Evolutionary conservation across 441 rosid genomes (phyloP).

Genomic region (Macaranga tanarius): DNA sequence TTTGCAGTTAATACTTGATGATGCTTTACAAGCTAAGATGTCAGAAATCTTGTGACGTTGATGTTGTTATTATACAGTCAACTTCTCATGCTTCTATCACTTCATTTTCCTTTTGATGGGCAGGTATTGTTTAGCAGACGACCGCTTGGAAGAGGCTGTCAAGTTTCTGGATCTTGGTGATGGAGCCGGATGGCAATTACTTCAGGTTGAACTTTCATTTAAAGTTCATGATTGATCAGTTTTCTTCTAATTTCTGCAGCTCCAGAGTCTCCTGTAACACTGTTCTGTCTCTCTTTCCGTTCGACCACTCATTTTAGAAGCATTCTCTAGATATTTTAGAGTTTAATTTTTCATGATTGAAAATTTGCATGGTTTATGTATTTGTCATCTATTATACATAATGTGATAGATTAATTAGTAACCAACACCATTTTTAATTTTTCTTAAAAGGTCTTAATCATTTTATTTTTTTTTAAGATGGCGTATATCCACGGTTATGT

Average conservation of each 20-base stretch:
- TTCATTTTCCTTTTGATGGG: not conserved
- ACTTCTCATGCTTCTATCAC: not conserved
- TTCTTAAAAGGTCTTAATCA: no score
- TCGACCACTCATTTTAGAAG: no score
- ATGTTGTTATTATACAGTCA: not conserved
- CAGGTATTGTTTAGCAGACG: slow-evolving; percentile 95
- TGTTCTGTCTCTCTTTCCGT: no score
- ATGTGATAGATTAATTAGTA: no score
- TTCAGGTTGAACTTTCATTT: slow-evolving; percentile 57
- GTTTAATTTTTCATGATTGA: no score
- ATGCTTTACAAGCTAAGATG: not conserved
- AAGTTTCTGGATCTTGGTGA: slow-evolving; percentile 77
- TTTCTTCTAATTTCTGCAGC: not conserved
- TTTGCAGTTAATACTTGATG: not conserved
- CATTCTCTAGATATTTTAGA: no score
- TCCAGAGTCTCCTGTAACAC: not conserved
- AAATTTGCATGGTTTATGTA: not conserved
- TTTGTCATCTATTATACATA: not conserved
- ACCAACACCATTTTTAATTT: no score
- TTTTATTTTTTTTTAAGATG: no score
- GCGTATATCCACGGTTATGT: no score
- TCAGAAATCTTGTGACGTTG: not conserved
- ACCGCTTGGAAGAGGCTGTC: slow-evolving; percentile 73
- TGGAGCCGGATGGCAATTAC: slow-evolving; percentile 88
- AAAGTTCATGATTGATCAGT: not conserved